Conservation (phyloP, 805 yeast genomes). For the Yarrowia osloensis region DNA sequence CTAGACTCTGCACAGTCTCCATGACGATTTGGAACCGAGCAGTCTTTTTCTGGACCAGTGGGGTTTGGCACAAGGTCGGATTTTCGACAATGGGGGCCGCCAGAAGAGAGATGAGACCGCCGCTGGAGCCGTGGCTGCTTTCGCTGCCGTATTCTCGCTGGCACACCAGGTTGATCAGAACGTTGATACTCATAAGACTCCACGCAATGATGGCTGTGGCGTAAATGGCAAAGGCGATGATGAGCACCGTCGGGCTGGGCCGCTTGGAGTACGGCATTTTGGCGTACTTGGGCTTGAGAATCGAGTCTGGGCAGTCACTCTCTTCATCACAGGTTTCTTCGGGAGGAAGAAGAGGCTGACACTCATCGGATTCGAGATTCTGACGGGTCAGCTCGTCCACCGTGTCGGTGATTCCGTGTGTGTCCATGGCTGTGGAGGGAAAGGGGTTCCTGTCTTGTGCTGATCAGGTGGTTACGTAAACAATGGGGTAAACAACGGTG, state of each 20-base stretch:
- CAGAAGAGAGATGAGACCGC: neutral
- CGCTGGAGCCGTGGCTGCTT: neutral
- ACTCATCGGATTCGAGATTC: neutral
- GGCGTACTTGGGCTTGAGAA: conserved; percentile 26
- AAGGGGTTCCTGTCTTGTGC: too few relatives aligned
- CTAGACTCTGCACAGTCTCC: conserved; percentile 29
- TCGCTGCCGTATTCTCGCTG: conserved; percentile 11
- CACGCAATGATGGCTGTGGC: conserved; percentile 26
- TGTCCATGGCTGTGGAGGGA: neutral
- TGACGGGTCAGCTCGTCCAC: conserved; percentile 27
- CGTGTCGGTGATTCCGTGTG: conserved; percentile 24
- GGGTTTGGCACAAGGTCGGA: conserved; percentile 7
- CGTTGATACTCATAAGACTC: conserved; percentile 16
- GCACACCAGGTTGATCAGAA: conserved; percentile 8
- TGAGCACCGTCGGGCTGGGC: neutral
- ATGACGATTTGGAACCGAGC: conserved; percentile 22
- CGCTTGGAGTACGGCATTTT: conserved; percentile 7
- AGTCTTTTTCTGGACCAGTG: conserved; percentile 13
- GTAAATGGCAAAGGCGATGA: conserved; percentile 25
- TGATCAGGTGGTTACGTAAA: neutral
- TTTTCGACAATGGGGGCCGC: conserved; percentile 8
- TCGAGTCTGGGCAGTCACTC: conserved; percentile 6
- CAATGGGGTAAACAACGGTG: too few relatives aligned
- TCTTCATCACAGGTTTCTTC: conserved; percentile 19
- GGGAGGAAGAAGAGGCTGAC: neutral